A percentile compares a stretch with the other conserved stretches of the same genome.
Conservation (phyloP, 163 green algal species). For the Chloromonas sp. region DNA sequence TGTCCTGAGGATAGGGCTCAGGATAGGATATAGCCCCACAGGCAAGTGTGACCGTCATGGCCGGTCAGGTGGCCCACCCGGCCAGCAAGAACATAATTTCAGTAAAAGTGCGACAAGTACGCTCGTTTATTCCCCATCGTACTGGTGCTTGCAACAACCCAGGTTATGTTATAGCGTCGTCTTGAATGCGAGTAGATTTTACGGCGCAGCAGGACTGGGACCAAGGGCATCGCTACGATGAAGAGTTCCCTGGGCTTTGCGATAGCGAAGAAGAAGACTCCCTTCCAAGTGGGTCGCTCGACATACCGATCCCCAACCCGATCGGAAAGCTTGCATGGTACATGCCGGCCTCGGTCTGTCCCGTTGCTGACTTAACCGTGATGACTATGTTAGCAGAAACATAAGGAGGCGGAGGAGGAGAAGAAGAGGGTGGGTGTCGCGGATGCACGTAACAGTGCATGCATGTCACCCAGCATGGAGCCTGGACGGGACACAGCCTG, state of each 20-base stretch:
- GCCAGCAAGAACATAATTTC: not conserved
- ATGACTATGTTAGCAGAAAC: constrained; percentile 46
- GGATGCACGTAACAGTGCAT: no score
- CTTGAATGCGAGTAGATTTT: not conserved
- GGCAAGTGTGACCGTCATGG: no score
- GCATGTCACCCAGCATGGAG: no score
- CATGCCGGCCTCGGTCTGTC: not conserved
- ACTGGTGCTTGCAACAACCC: not conserved
- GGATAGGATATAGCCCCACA: no score
- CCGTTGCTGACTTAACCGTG: not conserved
- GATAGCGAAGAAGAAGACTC: constrained; percentile 59
- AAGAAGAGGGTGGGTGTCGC: constrained; percentile 56
- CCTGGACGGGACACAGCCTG: not conserved
- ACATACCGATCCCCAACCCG: not conserved
- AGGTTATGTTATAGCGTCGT: not conserved
- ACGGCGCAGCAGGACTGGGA: not conserved
- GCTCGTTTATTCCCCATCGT: not conserved
- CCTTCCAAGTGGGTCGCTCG: constrained; percentile 56
- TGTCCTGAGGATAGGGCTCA: no score
- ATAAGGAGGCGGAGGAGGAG: constrained; percentile 76
- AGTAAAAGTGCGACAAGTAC: not conserved
- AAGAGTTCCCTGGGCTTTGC: not conserved
- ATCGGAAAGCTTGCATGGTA: not conserved
- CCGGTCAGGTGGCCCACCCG: no score
- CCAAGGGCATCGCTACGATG: not conserved